phyloP scores from a whole-genome alignment of 1,139 yeast species.

The Komagataea norvegica region DNA sequence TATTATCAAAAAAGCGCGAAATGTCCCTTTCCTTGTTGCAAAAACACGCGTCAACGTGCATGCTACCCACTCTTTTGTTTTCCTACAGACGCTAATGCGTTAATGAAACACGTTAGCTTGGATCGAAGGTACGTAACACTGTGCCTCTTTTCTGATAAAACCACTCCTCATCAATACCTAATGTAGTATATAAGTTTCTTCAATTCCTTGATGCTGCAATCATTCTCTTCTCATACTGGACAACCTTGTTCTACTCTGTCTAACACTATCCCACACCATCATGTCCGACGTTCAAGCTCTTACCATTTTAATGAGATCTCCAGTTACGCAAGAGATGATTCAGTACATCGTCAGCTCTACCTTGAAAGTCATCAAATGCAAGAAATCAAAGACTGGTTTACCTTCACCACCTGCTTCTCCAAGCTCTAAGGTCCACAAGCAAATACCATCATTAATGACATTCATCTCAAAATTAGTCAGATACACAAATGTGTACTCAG shows the following conservation, averaged over 20 bases:
- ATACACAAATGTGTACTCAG: constrained; percentile 71
- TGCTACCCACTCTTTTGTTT: no score
- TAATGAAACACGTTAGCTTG: constrained; percentile 6
- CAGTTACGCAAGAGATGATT: constrained; percentile 63
- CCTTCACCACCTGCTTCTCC: constrained; percentile 34
- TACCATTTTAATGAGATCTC: constrained; percentile 47
- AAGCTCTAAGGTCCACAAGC: constrained; percentile 7
- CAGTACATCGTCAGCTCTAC: constrained; percentile 60
- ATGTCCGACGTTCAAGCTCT: constrained; percentile 55
- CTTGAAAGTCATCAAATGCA: constrained; percentile 58
- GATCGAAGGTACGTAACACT: constrained; percentile 1
- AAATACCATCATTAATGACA: constrained; percentile 64
- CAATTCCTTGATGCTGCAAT: not conserved
- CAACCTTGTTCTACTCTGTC: not conserved
- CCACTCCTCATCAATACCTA: no score
- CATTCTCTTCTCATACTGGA: not conserved
- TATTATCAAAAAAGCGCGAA: no score
- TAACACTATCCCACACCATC: not conserved
- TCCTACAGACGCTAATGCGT: no score
- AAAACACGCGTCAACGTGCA: no score
- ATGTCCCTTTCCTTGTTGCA: no score
- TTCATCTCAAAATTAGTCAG: constrained; percentile 66
- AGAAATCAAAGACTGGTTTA: constrained; percentile 31
- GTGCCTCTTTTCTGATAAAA: no score
- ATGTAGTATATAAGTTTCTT: not conserved